Evolutionary conservation across 768 basidiomycete species (phyloP), one percentile per base, ranked within the genome.

Genomic region (Suillus luteus): DNA sequence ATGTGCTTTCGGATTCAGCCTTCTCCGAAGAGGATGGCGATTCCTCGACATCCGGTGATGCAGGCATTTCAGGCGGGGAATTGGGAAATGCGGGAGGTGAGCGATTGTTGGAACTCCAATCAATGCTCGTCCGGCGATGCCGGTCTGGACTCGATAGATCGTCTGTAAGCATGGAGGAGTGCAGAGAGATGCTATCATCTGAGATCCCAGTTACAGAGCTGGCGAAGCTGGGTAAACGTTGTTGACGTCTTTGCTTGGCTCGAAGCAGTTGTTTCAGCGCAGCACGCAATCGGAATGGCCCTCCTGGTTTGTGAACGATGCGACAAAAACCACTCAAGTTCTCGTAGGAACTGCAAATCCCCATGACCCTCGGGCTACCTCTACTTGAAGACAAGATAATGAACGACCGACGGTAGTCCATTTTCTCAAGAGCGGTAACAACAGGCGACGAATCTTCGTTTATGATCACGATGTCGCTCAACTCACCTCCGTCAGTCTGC

Each of bases 301-400:
- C 93, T 31, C 88, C 88, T 11, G 95, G 95, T 73, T 97, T 98
- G 83, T 89, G 92, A 14, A 96, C 77, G 27, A 94, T 80, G n/a
- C 92, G 88, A 75, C 92, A 94, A 75, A 93, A 91, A 33, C 95
- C 95, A 10, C 95, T 95, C 12, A 88, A 85, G 49, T 81, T 81
- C 72, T 94, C 92, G 71, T 91, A 89, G 24, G 91, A 87, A 63
- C 80, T 83, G 61, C 87, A 86, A 15, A 86, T 83, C 11, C 80
- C 77, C 81, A 90, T 85, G 59, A 89, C 72, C 60, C 79, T 75
- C 17, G 88, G 81, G 73, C 84, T 88, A 19, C 90, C 88, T 52
- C 93, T 85, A 37, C 83, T 81, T 0, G 90, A 83, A 19, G 91
- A 89, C 43, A 96, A 79, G 59, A 96, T 78, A 69, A 97, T 82